phyloP scores from a whole-genome alignment of 768 basidiomycete genomes.

The Amyloporia xantha region DNA sequence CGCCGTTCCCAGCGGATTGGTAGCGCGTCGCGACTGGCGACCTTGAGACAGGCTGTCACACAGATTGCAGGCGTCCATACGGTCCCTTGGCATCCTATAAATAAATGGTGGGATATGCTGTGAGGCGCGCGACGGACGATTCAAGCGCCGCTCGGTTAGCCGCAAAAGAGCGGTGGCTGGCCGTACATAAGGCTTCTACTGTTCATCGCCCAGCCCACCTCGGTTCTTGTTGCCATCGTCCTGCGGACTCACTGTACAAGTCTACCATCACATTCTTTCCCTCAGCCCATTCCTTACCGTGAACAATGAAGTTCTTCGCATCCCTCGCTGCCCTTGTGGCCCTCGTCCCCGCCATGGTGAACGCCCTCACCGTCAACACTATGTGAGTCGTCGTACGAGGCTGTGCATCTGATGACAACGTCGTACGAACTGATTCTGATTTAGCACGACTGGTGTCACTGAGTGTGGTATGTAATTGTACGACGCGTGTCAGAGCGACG shows the following conservation, averaged over 20 bases:
- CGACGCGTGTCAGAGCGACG: no score
- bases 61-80: background rate
- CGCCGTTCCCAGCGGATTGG: background rate
- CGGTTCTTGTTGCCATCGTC: background rate
- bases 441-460: slow-evolving; percentile 21
- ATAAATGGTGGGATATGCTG: background rate
- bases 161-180: background rate
- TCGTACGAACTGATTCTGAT: background rate
- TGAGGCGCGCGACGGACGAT: no score
- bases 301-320: slow-evolving; percentile 30
- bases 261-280: background rate
- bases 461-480: slow-evolving; percentile 49
- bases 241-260: slow-evolving; percentile 1
- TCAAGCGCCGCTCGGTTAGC: slow-evolving; percentile 2
- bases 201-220: background rate
- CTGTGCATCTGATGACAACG: no score
- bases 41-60: no score
- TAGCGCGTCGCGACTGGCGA: background rate
- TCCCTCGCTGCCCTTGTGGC: slow-evolving; percentile 25
- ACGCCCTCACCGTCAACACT: slow-evolving; percentile 51
- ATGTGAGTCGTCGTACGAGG: slow-evolving; percentile 50
- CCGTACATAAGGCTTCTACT: background rate
- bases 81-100: background rate
- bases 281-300: background rate
- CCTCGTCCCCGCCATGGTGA: slow-evolving; percentile 26